Evolutionary conservation across 2,329 filamentous ascomycete species (phyloP).

Genomic region (Clathrospora elynae): DNA sequence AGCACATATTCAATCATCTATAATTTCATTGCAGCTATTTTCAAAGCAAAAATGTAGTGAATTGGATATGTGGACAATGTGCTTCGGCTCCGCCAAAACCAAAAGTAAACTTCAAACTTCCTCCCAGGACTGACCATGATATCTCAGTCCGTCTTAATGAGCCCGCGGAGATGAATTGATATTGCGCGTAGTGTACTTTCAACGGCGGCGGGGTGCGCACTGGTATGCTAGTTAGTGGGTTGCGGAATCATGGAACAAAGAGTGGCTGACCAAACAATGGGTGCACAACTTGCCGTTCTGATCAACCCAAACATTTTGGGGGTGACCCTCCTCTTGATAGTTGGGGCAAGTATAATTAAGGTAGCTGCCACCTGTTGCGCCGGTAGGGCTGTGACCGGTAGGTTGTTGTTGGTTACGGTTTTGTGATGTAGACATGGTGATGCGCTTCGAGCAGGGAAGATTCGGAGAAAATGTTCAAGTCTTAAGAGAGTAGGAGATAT

Average conservation of each 20-base stretch:
- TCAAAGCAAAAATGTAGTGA: constrained; percentile 1
- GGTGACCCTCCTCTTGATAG: constrained; percentile 27
- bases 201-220: constrained; percentile 30
- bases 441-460: neutral
- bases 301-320: constrained; percentile 24
- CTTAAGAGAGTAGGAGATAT: neutral
- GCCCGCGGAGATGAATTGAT: neutral
- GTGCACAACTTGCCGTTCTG: constrained; percentile 26
- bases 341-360: constrained; percentile 28
- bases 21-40: constrained; percentile 6
- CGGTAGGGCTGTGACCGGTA: constrained; percentile 29
- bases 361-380: constrained; percentile 32
- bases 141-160: neutral
- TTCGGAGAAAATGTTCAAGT: too few relatives aligned
- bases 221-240: constrained; percentile 24
- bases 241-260: constrained; percentile 16
- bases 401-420: constrained; percentile 18
- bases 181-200: constrained; percentile 3
- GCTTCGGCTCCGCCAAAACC: neutral
- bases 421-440: constrained; percentile 23
- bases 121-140: neutral
- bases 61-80: neutral
- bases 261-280: constrained; percentile 31
- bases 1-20: constrained; percentile 4
- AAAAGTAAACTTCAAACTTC: constrained; percentile 1